Conservation (phyloP, 257 asterid species). For the Coffea eugenioides region DNA sequence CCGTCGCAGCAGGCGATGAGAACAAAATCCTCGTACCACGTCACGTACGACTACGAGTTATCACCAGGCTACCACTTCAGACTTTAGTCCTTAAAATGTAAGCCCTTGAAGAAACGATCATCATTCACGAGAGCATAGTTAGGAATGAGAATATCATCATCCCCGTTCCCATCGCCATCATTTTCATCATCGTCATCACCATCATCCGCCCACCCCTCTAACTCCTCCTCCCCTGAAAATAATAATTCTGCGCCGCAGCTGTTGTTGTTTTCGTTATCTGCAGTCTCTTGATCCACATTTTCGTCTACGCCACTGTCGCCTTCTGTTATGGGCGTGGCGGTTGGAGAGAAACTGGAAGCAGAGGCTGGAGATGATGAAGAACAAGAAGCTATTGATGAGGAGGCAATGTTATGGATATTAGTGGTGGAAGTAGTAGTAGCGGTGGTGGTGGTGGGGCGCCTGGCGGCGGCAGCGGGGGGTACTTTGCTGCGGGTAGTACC, state of each 20-base stretch:
- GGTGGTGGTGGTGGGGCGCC: neutral
- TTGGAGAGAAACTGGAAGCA: slow-evolving; percentile 35
- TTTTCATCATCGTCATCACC: slow-evolving; percentile 17
- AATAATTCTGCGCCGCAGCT: neutral
- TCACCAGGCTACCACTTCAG: neutral
- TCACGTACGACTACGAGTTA: slow-evolving; percentile 3
- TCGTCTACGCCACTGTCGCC: slow-evolving; percentile 23
- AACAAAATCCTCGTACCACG: no score
- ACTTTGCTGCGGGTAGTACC: slow-evolving; percentile 42
- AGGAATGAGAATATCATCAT: slow-evolving; percentile 30
- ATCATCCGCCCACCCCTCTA: slow-evolving; percentile 10
- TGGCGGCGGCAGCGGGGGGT: slow-evolving; percentile 20
- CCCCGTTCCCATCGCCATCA: slow-evolving; percentile 15
- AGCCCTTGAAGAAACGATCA: slow-evolving; percentile 20
- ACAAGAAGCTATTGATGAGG: slow-evolving; percentile 14
- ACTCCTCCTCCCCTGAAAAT: slow-evolving; percentile 17
- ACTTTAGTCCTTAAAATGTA: slow-evolving; percentile 26
- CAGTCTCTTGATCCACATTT: slow-evolving; percentile 1
- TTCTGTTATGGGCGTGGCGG: slow-evolving; percentile 23
- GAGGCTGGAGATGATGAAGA: slow-evolving; percentile 42
- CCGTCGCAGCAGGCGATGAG: no score
- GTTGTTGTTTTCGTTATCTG: slow-evolving; percentile 16
- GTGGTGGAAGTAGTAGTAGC: neutral
- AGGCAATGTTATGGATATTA: neutral
- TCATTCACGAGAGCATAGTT: slow-evolving; percentile 25